Conservation (phyloP, 2,329 filamentous ascomycete genomes). For the Fusarium sp. region DNA sequence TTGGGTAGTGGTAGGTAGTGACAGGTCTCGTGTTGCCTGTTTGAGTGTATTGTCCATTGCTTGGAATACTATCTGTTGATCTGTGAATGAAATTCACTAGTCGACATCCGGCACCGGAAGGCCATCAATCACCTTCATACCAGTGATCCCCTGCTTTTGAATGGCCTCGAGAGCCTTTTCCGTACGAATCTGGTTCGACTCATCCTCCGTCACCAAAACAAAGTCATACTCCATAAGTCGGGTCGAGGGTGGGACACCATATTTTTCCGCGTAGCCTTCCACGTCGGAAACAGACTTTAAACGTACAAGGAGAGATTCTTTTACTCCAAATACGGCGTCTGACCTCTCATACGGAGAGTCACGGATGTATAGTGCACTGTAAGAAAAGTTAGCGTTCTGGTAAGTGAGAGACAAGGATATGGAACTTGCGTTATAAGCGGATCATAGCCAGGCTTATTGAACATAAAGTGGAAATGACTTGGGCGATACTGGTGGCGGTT, state of each 20-base stretch:
- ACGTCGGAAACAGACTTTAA: slow-evolving; percentile 46
- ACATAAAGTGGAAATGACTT: slow-evolving; percentile 90
- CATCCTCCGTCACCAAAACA: slow-evolving; percentile 19
- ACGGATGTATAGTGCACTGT: slow-evolving; percentile 75
- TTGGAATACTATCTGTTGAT: too few species aligned
- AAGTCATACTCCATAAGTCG: slow-evolving; percentile 21
- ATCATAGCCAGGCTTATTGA: slow-evolving; percentile 60
- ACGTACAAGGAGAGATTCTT: slow-evolving; percentile 81
- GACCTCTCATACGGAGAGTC: slow-evolving; percentile 85
- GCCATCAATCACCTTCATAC: neutral
- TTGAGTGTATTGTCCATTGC: neutral
- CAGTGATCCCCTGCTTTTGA: slow-evolving; percentile 16
- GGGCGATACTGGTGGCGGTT: slow-evolving; percentile 80
- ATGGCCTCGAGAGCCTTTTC: slow-evolving; percentile 28
- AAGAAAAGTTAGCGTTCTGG: slow-evolving; percentile 53
- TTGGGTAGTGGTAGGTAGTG: neutral
- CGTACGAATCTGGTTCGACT: slow-evolving; percentile 15
- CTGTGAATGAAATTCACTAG: neutral
- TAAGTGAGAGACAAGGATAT: neutral
- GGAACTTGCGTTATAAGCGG: slow-evolving; percentile 23
- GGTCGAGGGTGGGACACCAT: slow-evolving; percentile 5
- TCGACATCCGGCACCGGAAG: neutral
- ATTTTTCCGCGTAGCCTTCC: slow-evolving; percentile 10
- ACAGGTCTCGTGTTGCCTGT: neutral
- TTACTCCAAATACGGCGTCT: slow-evolving; percentile 86